Evolutionary conservation across 257 asterid genomes (phyloP), one percentile per base, ranked within the genome.

Genomic region (Nicotiana noctiflora): DNA sequence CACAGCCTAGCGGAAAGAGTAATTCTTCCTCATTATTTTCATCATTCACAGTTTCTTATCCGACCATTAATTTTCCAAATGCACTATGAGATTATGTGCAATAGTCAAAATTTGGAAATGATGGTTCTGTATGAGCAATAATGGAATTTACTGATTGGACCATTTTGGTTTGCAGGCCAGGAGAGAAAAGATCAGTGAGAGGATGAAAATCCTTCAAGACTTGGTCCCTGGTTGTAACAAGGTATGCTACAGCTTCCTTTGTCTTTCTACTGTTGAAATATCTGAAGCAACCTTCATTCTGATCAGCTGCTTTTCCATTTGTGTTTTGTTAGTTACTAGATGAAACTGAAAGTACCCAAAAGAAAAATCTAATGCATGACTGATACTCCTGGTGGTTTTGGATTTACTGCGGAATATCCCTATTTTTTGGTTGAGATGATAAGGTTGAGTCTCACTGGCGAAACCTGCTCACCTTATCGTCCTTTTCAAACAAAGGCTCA

Each of bases 1-100:
- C 91, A 88, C 74, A 88, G 90, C 82, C 87, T 88, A 57, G 91
- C 90, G 1, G 91, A 88, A 81, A 86, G 91, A 81, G 91, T 88
- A 86, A 86, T 51, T 80, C 83, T 44, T 21, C 14, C 81, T 75
- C 25, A 23, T 74, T 52, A 51, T 59, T 80, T 80, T 52, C 25
- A 9, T 76, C 66, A 0, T 34, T 67, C 9, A 34, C 27, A 34
- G 10, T 37, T 68, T 68, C 76, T 68, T 37, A 40, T 31, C 46
- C 6, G 59, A 44, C n/a, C n/a, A 40, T 40, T 40, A 40, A n/a
- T 46, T 10, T 68, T 44, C 29, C 64, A 59, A n/a, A 8, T 59
- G 29, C 23, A 18, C 23, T 17, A 18, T 55, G 31, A 2, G 61
- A 19, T 14, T 7, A 11, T 49, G 31, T 59, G 9, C 27, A 18